Evolutionary conservation across 2,329 filamentous ascomycete genomes (phyloP).

Genomic region (Calycina herbarum): DNA sequence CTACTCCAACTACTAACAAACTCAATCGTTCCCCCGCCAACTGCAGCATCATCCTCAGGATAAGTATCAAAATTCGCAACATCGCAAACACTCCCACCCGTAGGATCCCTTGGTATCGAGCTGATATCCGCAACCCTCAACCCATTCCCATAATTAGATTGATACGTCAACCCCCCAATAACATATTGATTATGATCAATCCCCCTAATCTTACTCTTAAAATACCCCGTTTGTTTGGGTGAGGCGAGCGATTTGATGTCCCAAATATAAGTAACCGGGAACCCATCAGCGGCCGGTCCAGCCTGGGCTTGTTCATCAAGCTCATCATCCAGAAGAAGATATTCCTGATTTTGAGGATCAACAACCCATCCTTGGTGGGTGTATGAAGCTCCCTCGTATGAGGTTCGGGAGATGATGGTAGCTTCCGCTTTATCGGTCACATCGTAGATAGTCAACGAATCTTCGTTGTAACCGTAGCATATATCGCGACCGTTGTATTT

Average conservation of each 20-base stretch:
- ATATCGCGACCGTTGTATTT: slow-evolving; percentile 27
- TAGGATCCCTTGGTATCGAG: slow-evolving; percentile 39
- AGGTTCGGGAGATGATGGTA: slow-evolving; percentile 48
- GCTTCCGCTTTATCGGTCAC: slow-evolving; percentile 41
- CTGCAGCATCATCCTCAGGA: slow-evolving; percentile 30
- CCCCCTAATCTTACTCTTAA: slow-evolving; percentile 40
- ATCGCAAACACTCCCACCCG: slow-evolving; percentile 43
- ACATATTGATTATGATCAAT: slow-evolving; percentile 51
- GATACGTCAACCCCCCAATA: slow-evolving; percentile 43
- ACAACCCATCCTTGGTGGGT: slow-evolving; percentile 49
- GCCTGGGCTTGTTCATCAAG: slow-evolving; percentile 46
- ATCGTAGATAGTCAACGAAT: slow-evolving; percentile 46
- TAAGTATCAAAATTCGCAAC: slow-evolving; percentile 38
- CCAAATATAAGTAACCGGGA: slow-evolving; percentile 53
- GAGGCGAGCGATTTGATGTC: slow-evolving; percentile 43
- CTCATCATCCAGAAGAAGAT: slow-evolving; percentile 23
- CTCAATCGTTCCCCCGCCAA: slow-evolving; percentile 38
- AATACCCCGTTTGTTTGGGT: slow-evolving; percentile 45
- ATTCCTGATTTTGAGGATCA: slow-evolving; percentile 15
- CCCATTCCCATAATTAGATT: slow-evolving; percentile 53
- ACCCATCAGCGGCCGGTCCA: slow-evolving; percentile 44
- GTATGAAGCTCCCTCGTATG: slow-evolving; percentile 50
- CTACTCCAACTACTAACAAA: slow-evolving; percentile 47
- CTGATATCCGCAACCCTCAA: slow-evolving; percentile 40
- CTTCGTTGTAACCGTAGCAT: slow-evolving; percentile 31